These are phyloP conservation scores for Dioscorea cayenensis DNA, from an alignment of 116 monocot species.

Conservation along the genomic window DNA sequence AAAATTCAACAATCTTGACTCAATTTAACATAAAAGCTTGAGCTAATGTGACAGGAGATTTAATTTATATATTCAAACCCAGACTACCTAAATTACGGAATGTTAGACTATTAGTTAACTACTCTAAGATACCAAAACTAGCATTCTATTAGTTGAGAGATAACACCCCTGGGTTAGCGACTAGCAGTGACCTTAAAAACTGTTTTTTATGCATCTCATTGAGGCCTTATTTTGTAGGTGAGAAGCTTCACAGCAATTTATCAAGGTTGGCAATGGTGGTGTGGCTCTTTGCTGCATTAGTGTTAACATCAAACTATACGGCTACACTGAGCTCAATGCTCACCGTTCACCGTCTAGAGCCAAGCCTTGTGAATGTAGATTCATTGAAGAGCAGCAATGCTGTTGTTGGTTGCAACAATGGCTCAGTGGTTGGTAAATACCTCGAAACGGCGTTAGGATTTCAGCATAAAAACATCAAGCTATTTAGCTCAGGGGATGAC, in stretches of 20 bases:
- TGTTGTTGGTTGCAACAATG: neutral
- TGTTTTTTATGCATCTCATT: neutral
- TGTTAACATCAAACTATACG: neutral
- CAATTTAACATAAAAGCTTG: too few species aligned
- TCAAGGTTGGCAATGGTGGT: slow-evolving; percentile 11
- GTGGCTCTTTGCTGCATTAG: slow-evolving; percentile 16
- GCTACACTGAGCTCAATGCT: neutral
- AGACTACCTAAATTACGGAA: too few species aligned
- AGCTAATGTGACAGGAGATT: too few species aligned
- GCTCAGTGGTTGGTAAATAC: neutral
- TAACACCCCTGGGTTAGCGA: too few species aligned
- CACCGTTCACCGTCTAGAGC: neutral
- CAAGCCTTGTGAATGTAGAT: neutral
- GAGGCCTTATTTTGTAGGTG: neutral
- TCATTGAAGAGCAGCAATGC: neutral
- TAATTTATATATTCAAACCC: too few species aligned
- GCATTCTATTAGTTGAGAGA: too few species aligned
- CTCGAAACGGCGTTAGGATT: neutral
- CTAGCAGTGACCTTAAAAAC: too few species aligned
- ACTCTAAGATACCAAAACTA: too few species aligned
- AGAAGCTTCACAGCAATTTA: slow-evolving; percentile 6
- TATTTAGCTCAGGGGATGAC: neutral
- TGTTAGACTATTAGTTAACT: too few species aligned
- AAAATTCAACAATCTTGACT: too few species aligned
- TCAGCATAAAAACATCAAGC: neutral